Percentiles rank a stretch among this genome's conserved stretches.
phyloP scores from a whole-genome alignment of 352 stramenopile genomes.

The Pythium dissotocum region DNA sequence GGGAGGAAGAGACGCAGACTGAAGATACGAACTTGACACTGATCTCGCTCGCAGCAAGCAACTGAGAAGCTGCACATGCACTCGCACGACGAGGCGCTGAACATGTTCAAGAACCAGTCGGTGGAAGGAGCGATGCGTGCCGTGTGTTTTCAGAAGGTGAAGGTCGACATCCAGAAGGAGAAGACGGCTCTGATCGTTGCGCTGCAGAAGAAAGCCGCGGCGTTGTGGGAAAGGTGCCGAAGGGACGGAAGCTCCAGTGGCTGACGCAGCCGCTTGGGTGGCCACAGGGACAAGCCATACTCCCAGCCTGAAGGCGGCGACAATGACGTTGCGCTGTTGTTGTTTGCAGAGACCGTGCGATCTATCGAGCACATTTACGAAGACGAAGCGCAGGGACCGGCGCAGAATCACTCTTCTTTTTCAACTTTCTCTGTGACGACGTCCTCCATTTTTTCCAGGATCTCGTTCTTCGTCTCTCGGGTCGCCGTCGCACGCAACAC shows the following conservation, averaged over 20 bases:
- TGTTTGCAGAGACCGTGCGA: constrained; percentile 43
- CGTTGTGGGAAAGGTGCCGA: constrained; percentile 52
- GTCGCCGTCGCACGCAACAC: constrained; percentile 26
- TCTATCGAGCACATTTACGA: constrained; percentile 63
- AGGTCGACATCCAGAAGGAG: constrained; percentile 65
- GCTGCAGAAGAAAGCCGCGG: constrained; percentile 61
- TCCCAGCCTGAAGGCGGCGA: not conserved
- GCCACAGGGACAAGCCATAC: constrained; percentile 41
- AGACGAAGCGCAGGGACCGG: constrained; percentile 50
- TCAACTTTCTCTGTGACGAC: constrained; percentile 66
- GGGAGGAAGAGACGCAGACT: constrained; percentile 19
- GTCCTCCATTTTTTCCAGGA: constrained; percentile 52
- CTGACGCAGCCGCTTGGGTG: constrained; percentile 43
- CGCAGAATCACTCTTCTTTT: constrained; percentile 63
- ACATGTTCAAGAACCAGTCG: constrained; percentile 65
- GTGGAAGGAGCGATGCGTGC: constrained; percentile 63
- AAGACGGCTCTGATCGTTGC: constrained; percentile 49
- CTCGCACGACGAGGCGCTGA: constrained; percentile 67
- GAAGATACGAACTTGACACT: constrained; percentile 28
- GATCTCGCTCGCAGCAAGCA: constrained; percentile 50
- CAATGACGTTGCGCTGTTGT: constrained; percentile 21
- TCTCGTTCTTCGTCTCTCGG: constrained; percentile 44
- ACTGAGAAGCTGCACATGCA: constrained; percentile 78
- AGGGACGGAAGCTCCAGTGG: constrained; percentile 35
- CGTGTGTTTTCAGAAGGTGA: constrained; percentile 74